Conservation (phyloP, 495 filamentous ascomycete species). For the Neurospora intermedia region DNA sequence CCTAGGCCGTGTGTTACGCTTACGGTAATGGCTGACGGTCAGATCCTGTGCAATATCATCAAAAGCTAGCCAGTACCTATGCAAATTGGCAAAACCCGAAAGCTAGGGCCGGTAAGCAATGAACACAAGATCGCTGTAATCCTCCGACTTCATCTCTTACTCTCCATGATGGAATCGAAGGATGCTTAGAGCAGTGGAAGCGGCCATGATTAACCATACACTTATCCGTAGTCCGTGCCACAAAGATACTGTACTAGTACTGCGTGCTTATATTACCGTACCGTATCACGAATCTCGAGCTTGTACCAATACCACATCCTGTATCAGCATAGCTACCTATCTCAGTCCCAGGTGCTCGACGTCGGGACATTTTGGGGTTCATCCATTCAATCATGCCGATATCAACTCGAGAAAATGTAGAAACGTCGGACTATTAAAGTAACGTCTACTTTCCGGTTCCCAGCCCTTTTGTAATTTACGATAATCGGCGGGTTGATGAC, state of each 20-base stretch:
- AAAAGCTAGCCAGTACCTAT: not conserved
- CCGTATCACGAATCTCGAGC: not conserved
- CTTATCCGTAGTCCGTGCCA: not conserved
- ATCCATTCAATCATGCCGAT: not conserved
- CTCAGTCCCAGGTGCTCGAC: not conserved
- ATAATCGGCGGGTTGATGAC: not conserved
- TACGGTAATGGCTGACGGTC: not conserved
- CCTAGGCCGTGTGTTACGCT: not conserved
- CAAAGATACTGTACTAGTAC: not conserved
- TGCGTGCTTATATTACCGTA: not conserved
- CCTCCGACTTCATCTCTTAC: not conserved
- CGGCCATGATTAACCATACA: not conserved
- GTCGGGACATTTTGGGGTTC: not conserved
- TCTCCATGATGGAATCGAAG: constrained; percentile 13
- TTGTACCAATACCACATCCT: not conserved
- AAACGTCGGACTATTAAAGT: not conserved
- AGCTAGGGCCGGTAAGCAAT: not conserved
- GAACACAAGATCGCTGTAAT: not conserved
- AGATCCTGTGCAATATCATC: not conserved
- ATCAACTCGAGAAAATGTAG: not conserved
- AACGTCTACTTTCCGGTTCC: not conserved
- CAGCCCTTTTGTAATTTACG: not conserved
- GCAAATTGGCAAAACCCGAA: not conserved
- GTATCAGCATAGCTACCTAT: not conserved
- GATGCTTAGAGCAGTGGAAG: constrained; percentile 3